phyloP scores from a whole-genome alignment of 106 monocot genomes.

The Amphibolis antarctica region DNA sequence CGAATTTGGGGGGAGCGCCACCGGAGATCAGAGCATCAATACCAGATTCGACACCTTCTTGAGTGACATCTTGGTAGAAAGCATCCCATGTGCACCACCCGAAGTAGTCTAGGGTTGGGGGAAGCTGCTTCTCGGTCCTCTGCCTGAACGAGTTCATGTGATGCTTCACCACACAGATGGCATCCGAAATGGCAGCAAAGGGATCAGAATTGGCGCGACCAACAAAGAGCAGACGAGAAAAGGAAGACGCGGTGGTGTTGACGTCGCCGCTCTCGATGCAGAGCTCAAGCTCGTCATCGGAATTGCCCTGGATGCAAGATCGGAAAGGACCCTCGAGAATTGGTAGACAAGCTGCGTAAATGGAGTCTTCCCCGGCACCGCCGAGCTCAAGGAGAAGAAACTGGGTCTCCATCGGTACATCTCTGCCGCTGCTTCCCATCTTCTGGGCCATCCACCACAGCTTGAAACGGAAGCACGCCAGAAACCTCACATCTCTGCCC shows the following conservation, averaged over 20 bases:
- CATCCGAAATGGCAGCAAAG: conserved; percentile 63
- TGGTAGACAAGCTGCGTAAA: conserved; percentile 64
- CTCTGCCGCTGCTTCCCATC: conserved; percentile 15
- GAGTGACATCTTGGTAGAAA: conserved; percentile 80
- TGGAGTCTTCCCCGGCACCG: neutral
- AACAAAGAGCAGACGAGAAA: conserved; percentile 44
- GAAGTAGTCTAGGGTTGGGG: conserved; percentile 67
- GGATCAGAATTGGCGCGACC: conserved; percentile 57
- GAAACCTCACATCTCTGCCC: conserved; percentile 14
- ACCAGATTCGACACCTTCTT: conserved; percentile 79
- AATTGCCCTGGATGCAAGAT: conserved; percentile 58
- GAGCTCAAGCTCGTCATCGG: conserved; percentile 46
- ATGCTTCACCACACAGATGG: conserved; percentile 43
- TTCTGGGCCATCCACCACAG: conserved; percentile 32
- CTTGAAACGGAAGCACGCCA: conserved; percentile 30
- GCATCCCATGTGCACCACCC: conserved; percentile 99
- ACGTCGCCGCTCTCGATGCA: conserved; percentile 78
- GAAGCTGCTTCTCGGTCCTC: conserved; percentile 52
- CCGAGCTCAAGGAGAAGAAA: conserved; percentile 43
- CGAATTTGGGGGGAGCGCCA: conserved; percentile 65
- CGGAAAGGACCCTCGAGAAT: conserved; percentile 68
- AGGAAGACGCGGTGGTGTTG: conserved; percentile 19
- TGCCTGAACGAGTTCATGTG: conserved; percentile 60
- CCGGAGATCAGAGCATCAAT: conserved; percentile 42
- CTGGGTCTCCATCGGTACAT: conserved; percentile 19